Evolutionary conservation across 306 rosid species (phyloP).

Genomic region (Cucumis sativus): Cucumber_9930_V3 NC_026660.2:26201501-26202000

Average conservation of each 20-base stretch:
- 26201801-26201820: neutral
- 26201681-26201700: constrained; percentile 96
- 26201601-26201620: neutral
- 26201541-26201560: constrained; percentile 88
- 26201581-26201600: neutral
- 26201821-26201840: neutral
- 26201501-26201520: constrained; percentile 82
- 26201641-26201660: constrained; percentile 8
- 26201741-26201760: constrained; percentile 83
- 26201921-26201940: constrained; percentile 17
- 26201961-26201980: constrained; percentile 80
- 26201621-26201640: neutral
- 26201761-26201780: neutral
- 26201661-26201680: constrained; percentile 75
- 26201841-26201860: neutral
- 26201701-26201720: constrained; percentile 90
- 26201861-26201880: neutral
- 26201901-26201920: neutral
- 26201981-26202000: constrained; percentile 10
- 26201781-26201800: neutral
- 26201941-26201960: constrained; percentile 14
- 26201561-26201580: constrained; percentile 29
- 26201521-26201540: constrained; percentile 88
- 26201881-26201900: constrained; percentile 9
- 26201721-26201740: constrained; percentile 93